Base-by-base conservation (phyloP, 306 rosid species). In the Casuarina glauca region DNA sequence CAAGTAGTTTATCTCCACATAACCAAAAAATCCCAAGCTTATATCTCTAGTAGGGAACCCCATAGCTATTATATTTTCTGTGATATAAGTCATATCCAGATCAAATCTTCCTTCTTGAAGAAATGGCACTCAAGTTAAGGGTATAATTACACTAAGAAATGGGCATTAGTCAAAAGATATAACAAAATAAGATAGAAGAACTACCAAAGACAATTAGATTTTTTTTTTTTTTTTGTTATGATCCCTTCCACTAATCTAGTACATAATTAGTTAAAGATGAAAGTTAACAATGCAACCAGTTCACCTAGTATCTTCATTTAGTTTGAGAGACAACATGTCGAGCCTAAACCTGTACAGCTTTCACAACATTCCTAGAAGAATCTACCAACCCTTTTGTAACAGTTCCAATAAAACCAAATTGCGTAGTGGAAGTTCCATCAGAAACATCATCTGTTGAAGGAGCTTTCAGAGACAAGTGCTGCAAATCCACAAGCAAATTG, bases 41-140 rank as follows among this genome's bases (percentile, higher is more conserved):
- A 93, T 84, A 82, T 93, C 97, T n/a, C 99, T 98, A 57, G 98
- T 97, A 82, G 98, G 98, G 84, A 96, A 96, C 51, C 99, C 99
- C 99, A 96, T 96, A 51, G 99, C 99, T 80, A 96, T 96, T 54
- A 96, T 86, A 53, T 96, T 96, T 79, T 96, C 98, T 5, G 98
- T 96, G 87, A 96, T 96, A 76, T 96, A 96, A 70, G 99, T 89
- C 99, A 91, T 96, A 78, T 96, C 98, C 87, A 96, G 86, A 88
- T 96, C 99, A 85, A 93, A 96, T 75, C 94, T 98, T 46, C 99
- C 98, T 76, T 93, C 99, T 98, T 93, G 81, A 54, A 83, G 73
- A 84, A 41, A 38, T 46, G 16, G 36, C 50, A 17, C 71, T 66
- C 39, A n/a, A 77, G 44, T 58, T 52, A 69, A 35, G 53, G 74